These are phyloP conservation scores for Mycena latifolia DNA, from an alignment of 768 basidiomycete species.

Conservation along the genomic window DNA sequence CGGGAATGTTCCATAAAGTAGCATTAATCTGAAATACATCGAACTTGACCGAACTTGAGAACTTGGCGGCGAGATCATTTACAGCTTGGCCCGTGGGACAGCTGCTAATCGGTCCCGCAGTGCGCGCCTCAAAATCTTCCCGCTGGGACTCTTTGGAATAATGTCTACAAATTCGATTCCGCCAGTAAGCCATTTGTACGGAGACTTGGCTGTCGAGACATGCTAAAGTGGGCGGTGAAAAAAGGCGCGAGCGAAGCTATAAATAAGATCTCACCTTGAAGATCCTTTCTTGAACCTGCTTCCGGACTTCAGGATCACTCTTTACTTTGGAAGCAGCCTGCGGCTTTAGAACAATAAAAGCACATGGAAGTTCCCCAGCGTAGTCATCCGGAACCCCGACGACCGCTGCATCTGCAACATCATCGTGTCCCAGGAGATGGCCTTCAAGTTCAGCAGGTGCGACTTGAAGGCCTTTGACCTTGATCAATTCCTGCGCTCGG, in stretches of 20 bases:
- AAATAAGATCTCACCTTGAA: not conserved
- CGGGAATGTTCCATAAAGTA: too few relatives aligned
- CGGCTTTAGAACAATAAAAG: conserved; percentile 65
- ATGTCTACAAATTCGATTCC: not conserved
- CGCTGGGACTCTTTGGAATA: too few relatives aligned
- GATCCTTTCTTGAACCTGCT: not conserved
- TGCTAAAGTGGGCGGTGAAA: not conserved
- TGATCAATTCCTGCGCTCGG: conserved; percentile 61
- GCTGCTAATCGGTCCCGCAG: too few relatives aligned
- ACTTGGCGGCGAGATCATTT: too few relatives aligned
- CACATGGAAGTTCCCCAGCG: conserved; percentile 74
- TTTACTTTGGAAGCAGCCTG: not conserved
- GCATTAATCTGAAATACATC: too few relatives aligned
- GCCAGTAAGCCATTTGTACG: not conserved
- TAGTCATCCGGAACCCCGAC: conserved; percentile 72
- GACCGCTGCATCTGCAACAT: conserved; percentile 71
- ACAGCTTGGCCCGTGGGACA: too few relatives aligned
- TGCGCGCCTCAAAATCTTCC: too few relatives aligned
- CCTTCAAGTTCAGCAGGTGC: conserved; percentile 70
- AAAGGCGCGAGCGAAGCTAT: not conserved
- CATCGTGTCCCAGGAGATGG: conserved; percentile 58
- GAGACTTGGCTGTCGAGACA: not conserved
- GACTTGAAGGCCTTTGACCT: conserved; percentile 55
- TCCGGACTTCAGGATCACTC: not conserved
- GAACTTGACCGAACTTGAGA: too few relatives aligned